Conservation (phyloP, 2,329 filamentous ascomycete genomes). For the Stromatinia cepivora region DNA sequence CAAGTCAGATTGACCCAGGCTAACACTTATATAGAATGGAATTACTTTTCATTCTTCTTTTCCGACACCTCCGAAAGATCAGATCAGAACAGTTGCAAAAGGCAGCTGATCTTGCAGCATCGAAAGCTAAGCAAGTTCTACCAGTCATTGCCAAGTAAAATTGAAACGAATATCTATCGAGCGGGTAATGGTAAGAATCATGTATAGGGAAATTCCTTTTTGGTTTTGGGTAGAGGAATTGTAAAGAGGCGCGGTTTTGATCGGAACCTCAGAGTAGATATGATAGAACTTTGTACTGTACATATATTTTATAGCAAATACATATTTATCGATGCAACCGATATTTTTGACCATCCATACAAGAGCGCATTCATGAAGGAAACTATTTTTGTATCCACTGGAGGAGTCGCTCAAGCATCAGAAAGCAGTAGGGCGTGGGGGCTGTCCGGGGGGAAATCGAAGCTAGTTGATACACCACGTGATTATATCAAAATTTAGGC, state of each 20-base stretch:
- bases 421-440: background rate
- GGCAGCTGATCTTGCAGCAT: slow-evolving; percentile 61
- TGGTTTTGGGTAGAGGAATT: slow-evolving; percentile 1
- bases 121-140: slow-evolving; percentile 51
- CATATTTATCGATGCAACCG: background rate
- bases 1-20: slow-evolving; percentile 2
- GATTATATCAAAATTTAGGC: slow-evolving; percentile 9
- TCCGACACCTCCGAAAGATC: slow-evolving; percentile 75
- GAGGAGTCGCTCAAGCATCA: background rate
- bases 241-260: background rate
- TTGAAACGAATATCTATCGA: background rate
- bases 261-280: slow-evolving; percentile 1
- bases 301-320: slow-evolving; percentile 10
- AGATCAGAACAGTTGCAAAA: slow-evolving; percentile 69
- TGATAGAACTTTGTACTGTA: slow-evolving; percentile 23
- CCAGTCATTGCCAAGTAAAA: slow-evolving; percentile 38
- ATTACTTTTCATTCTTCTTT: slow-evolving; percentile 79
- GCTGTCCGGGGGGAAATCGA: background rate
- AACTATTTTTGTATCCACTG: background rate
- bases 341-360: background rate
- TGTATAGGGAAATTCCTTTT: slow-evolving; percentile 12
- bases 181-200: slow-evolving; percentile 15
- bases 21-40: slow-evolving; percentile 64
- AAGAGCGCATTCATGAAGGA: background rate
- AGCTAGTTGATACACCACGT: background rate